Evolutionary conservation across 176 grass and related monocot species (phyloP), one percentile per base, ranked within the genome.

Genomic region (Luzula sylvatica): DNA sequence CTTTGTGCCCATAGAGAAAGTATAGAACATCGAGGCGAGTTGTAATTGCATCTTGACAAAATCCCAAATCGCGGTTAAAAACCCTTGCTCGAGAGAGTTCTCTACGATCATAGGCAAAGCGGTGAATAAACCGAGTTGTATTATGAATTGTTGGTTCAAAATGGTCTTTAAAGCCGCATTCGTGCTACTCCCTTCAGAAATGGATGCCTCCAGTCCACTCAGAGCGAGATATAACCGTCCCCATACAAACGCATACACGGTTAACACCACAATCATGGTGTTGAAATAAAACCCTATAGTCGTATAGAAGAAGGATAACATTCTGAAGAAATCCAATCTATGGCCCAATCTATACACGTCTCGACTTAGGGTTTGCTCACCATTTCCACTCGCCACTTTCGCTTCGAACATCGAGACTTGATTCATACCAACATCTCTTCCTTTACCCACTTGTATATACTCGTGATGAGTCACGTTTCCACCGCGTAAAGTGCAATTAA

Each of bases 1-100:
- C 58, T 94, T 94, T 11, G 88, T 94, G 58, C 88, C 88, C 88
- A 94, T 83, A 11, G 88, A 94, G 68, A 94, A 94, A 26, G 88
- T 75, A 69, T 94, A 94, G 75, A 94, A 94, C 55, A 94, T 75
- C 49, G 88, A 87, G 53, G 83, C 83, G 54, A 95, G 87, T 65
- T 95, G 83, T 12, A 88, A 30, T 57, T 95, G 89, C 83, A 95
- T 95, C 83, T 82, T 95, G 65, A 85, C 39, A 61, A 95, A 95
- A 68, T 95, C 89, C 89, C 89, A 95, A 13, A 82, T 65, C 24
- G 89, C 83, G 66, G 56, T 82, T 58, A 88, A 81, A 69, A 95
- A 95, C 13, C 89, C 89, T 1, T 81, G 83, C 61, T 95, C 89
- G 47, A 95, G 65, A 30, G 89, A 84, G 43, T 94, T 94, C 71